A percentile compares a stretch with the other conserved stretches of the same genome.
Conservation (phyloP, 768 basidiomycete genomes). For the Leccinum sublutescens region DNA sequence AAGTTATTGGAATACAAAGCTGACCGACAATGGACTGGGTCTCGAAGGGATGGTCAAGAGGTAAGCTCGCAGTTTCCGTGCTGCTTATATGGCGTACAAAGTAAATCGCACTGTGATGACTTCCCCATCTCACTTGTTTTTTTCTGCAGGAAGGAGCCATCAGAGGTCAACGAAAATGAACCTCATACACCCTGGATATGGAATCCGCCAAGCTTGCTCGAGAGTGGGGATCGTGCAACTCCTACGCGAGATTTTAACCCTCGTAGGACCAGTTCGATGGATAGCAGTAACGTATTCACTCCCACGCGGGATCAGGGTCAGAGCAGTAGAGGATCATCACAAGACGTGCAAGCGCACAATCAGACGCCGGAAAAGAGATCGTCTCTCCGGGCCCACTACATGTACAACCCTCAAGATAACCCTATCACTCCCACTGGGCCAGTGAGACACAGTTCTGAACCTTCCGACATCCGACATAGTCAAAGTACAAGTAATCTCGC, state of each 20-base stretch:
- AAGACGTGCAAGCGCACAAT: constrained; percentile 15
- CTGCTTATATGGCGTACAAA: not conserved
- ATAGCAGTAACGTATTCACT: constrained; percentile 12
- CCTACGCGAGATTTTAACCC: constrained; percentile 28
- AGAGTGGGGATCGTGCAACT: constrained; percentile 28
- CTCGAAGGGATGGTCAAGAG: constrained; percentile 60
- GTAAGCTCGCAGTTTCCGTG: constrained; percentile 38
- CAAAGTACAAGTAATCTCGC: constrained; percentile 6
- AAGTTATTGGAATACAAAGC: constrained; percentile 59
- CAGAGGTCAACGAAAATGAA: constrained; percentile 36
- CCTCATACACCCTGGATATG: constrained; percentile 73
- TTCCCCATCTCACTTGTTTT: not conserved
- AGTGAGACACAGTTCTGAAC: constrained; percentile 27
- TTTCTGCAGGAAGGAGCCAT: constrained; percentile 24
- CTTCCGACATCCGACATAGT: constrained; percentile 11
- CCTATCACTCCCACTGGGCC: constrained; percentile 12
- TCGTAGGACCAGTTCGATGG: constrained; percentile 25
- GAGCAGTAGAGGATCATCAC: constrained; percentile 14
- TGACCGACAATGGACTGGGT: constrained; percentile 63
- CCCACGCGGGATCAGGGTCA: constrained; percentile 24
- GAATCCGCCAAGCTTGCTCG: constrained; percentile 50
- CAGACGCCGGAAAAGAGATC: constrained; percentile 26
- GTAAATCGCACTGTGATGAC: constrained; percentile 13
- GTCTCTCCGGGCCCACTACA: constrained; percentile 14
- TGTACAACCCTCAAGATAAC: constrained; percentile 22